Evolutionary conservation across 1,284 basidiomycete species (phyloP).

Genomic region (Cutaneotrichosporon sp.): DNA sequence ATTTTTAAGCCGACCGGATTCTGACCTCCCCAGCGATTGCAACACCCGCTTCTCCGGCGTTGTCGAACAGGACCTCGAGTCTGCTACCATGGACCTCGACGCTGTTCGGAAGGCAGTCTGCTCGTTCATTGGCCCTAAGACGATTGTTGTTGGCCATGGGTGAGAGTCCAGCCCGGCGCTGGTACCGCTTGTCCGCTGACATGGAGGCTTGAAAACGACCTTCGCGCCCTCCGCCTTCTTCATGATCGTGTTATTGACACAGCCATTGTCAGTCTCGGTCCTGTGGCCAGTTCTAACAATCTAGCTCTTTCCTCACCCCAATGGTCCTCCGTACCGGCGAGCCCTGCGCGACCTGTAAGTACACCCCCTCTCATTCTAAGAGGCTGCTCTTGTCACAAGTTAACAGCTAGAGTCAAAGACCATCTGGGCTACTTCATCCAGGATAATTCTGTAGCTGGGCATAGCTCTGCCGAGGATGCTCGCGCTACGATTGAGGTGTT

Average conservation of each 20-base stretch:
- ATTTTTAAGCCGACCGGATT: no score
- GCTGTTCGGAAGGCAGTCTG: constrained; percentile 67
- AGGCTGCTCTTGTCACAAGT: constrained; percentile 9
- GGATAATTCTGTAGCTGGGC: constrained; percentile 64
- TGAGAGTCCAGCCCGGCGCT: constrained; percentile 28
- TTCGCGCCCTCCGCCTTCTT: constrained; percentile 78
- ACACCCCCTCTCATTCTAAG: not conserved
- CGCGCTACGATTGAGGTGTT: constrained; percentile 79
- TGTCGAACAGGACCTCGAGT: constrained; percentile 60
- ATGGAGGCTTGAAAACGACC: constrained; percentile 73
- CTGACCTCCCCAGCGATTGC: constrained; percentile 63
- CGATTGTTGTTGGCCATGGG: constrained; percentile 72
- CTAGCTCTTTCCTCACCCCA: constrained; percentile 73
- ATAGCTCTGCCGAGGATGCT: constrained; percentile 82
- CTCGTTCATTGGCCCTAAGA: constrained; percentile 68
- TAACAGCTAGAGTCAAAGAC: constrained; percentile 63
- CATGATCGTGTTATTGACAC: constrained; percentile 82
- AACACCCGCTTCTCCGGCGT: constrained; percentile 87
- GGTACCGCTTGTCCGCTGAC: not conserved
- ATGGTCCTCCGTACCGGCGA: constrained; percentile 72
- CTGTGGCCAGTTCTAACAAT: not conserved
- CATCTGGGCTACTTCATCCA: constrained; percentile 75
- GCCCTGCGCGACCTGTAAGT: constrained; percentile 74
- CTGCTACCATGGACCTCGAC: constrained; percentile 65
- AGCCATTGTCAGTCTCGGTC: constrained; percentile 55